These are phyloP conservation scores for Cyclocybe cylindracea DNA, from an alignment of 768 basidiomycete species.

Conservation along the genomic window DNA sequence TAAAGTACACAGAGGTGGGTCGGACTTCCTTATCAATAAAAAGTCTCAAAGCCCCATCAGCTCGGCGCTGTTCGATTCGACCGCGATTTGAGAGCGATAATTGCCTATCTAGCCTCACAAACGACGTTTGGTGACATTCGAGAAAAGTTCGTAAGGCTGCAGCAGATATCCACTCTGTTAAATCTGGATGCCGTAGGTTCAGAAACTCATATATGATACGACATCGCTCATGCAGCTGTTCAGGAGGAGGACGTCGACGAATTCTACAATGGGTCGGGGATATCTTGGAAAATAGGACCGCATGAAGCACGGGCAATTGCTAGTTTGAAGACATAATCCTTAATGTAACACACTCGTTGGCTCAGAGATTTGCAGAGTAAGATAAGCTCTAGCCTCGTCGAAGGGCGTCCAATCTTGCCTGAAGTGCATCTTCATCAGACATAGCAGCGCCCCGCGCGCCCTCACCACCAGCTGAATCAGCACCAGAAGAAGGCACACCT, in stretches of 20 bases:
- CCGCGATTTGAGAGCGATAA: constrained; percentile 83
- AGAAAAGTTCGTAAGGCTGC: constrained; percentile 89
- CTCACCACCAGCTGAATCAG: constrained; percentile 38
- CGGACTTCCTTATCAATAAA: not conserved
- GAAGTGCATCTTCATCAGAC: constrained; percentile 90
- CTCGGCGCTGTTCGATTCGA: constrained; percentile 96
- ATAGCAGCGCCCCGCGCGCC: constrained; percentile 39
- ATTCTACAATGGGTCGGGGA: constrained; percentile 92
- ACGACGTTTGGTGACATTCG: constrained; percentile 87
- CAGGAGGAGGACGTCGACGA: constrained; percentile 95
- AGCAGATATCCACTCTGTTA: constrained; percentile 90
- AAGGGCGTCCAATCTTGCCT: constrained; percentile 90
- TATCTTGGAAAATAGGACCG: constrained; percentile 80
- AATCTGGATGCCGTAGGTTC: constrained; percentile 78
- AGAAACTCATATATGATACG: not conserved
- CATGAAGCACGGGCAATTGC: constrained; percentile 76
- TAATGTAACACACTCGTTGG: too few species aligned
- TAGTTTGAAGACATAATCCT: constrained; percentile 49
- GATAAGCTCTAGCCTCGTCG: constrained; percentile 52
- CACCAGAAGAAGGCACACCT: constrained; percentile 33
- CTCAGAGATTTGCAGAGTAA: too few species aligned
- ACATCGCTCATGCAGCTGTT: constrained; percentile 5
- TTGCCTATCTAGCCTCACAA: constrained; percentile 82
- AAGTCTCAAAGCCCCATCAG: constrained; percentile 39
- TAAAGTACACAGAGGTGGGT: constrained; percentile 86